phyloP scores from a whole-genome alignment of 768 basidiomycete species.

The Hygrocybe coccinea region DNA sequence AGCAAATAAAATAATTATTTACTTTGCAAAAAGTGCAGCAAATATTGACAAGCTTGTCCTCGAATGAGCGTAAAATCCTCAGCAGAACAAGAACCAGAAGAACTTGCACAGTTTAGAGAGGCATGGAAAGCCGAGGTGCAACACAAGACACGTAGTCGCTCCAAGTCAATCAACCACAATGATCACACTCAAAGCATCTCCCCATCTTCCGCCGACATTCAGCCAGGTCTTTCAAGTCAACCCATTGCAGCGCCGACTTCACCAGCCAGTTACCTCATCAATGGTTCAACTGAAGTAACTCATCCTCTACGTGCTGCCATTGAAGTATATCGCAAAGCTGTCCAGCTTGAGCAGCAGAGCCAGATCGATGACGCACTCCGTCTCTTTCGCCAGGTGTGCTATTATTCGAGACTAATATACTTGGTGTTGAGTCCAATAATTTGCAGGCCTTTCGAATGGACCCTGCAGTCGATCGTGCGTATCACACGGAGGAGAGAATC shows the following conservation, averaged over 20 bases:
- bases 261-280: background rate
- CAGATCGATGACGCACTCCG: slow-evolving; percentile 69
- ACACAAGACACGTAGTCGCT: slow-evolving; percentile 26
- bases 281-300: slow-evolving; percentile 24
- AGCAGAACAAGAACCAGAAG: slow-evolving; percentile 46
- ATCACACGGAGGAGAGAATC: slow-evolving; percentile 48
- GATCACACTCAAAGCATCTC: slow-evolving; percentile 4
- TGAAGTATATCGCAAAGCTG: slow-evolving; percentile 62
- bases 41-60: background rate
- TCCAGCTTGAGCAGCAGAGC: slow-evolving; percentile 68
- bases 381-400: slow-evolving; percentile 65
- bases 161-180: slow-evolving; percentile 4
- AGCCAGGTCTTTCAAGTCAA: background rate
- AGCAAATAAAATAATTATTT: background rate
- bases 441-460: slow-evolving; percentile 33
- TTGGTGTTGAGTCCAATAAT: background rate
- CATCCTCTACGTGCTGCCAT: slow-evolving; percentile 45
- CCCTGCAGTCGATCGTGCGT: slow-evolving; percentile 68
- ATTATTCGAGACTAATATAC: background rate
- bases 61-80: background rate
- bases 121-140: slow-evolving; percentile 69
- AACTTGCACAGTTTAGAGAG: slow-evolving; percentile 65
- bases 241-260: background rate
- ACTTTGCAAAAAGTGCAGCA: background rate
- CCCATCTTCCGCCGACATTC: slow-evolving; percentile 4